phyloP scores from a whole-genome alignment of 148 eudicot species.

The Cornus florida region DNA sequence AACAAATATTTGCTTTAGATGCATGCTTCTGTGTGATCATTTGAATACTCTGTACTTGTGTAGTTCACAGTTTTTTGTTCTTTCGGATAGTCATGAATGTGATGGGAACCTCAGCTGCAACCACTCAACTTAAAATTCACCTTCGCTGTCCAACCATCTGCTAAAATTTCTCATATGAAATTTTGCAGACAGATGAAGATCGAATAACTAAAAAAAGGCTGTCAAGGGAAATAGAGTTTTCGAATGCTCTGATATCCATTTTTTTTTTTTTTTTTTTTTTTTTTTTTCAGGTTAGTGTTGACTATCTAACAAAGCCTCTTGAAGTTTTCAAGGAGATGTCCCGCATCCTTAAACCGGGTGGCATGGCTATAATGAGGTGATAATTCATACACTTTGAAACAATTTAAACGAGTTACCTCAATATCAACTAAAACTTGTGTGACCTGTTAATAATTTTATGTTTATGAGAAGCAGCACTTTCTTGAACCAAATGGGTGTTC shows the following conservation, averaged over 20 bases:
- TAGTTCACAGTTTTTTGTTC: neutral
- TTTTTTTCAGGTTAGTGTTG: conserved; percentile 83
- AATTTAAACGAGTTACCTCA: neutral
- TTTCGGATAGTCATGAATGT: too few relatives aligned
- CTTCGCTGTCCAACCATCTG: too few relatives aligned
- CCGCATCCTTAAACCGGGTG: conserved; percentile 86
- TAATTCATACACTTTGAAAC: conserved; percentile 6
- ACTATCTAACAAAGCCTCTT: conserved; percentile 86
- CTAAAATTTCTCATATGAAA: too few relatives aligned
- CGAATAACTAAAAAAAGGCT: neutral
- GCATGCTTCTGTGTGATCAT: neutral
- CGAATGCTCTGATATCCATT: neutral
- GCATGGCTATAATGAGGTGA: conserved; percentile 93
- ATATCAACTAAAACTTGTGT: neutral
- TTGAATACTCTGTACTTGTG: neutral
- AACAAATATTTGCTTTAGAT: neutral
- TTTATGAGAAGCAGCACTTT: too few relatives aligned
- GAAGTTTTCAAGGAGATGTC: conserved; percentile 93
- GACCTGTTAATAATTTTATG: neutral
- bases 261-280: too few relatives aligned
- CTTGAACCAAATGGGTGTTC: too few relatives aligned
- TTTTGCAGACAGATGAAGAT: neutral
- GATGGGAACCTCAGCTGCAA: too few relatives aligned
- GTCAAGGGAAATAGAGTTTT: neutral
- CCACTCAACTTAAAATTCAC: too few relatives aligned